Evolutionary conservation across 192 early-diverging fungal genomes (phyloP).

Genomic region (Entomortierella chlamydospora): DNA sequence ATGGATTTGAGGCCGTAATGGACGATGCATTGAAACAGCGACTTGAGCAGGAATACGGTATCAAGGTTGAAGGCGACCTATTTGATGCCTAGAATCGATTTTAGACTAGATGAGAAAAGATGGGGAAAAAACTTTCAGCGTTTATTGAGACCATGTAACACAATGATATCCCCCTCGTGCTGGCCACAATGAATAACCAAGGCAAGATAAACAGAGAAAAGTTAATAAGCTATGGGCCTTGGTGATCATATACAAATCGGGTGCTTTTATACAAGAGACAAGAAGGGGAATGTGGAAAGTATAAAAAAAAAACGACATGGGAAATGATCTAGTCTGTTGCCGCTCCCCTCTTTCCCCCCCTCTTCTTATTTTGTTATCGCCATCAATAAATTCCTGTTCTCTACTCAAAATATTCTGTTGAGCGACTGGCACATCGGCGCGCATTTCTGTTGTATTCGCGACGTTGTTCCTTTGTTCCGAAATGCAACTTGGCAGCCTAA

Average conservation of each 20-base stretch:
- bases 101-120: background rate
- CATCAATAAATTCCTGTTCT: background rate
- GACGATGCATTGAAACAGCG: slow-evolving; percentile 75
- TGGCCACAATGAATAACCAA: background rate
- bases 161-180: background rate
- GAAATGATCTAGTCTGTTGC: background rate
- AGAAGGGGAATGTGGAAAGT: too few species aligned
- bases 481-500: slow-evolving; percentile 44
- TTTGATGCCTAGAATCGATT: slow-evolving; percentile 73
- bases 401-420: slow-evolving; percentile 49
- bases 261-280: too few species aligned
- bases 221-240: background rate
- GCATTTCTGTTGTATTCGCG: slow-evolving; percentile 53
- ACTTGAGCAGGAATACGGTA: slow-evolving; percentile 82
- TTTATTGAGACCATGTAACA: background rate
- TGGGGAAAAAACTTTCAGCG: background rate
- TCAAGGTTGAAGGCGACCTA: slow-evolving; percentile 77
- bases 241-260: background rate
- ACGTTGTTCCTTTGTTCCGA: slow-evolving; percentile 53
- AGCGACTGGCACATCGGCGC: slow-evolving; percentile 46
- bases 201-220: background rate
- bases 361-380: background rate
- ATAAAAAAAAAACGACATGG: background rate
- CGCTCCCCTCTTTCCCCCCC: background rate
- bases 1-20: slow-evolving; percentile 80